Base-by-base conservation (phyloP, 2,329 filamentous ascomycete species). In the Trichoderma gracile region DNA sequence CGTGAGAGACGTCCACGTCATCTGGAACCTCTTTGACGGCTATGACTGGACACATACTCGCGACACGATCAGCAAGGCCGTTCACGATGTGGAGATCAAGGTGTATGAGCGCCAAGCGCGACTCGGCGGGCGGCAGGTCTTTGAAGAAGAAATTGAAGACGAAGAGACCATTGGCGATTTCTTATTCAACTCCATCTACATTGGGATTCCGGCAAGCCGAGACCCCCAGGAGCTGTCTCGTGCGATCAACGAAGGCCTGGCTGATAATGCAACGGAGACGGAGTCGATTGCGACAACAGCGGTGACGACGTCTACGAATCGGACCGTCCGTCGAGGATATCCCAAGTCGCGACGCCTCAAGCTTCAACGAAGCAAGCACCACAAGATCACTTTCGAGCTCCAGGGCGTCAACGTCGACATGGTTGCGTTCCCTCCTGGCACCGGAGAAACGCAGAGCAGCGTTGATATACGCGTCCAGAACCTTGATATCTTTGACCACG, bases 141-240 rank as follows among this genome's bases (percentile, higher is more conserved):
- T 84, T 61, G 90, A 89, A 60, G 89, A 88, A 42, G 88, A 94
- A 25, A 84, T 89, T 23, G 91, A 96, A 55, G 90, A 93, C 49
- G 91, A 93, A 75, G 91, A 88, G 14, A 91, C 90, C 6, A 96
- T 98, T 76, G 93, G 92, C 6, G 96, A 99, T 74, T 96, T 96
- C 70, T 82, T 99, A 17, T 99, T 99, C 83, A 98, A 99, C 74
- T 99, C 95, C 0, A 97, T 99, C 62, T 99, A 97, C 79, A 97
- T 99, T 70, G 93, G 91, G 15, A 91, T 99, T 19, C 91, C 94
- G 0, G 85, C 91, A 12, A 95, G 93, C 70, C 87, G 89, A 65
- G 94, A 98, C 70, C 92, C 93, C 5, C 86, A 86, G 60, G 92
- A 96, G 33, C 83, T 98, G 10, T 83, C 91, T 4, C 86, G 87